Evolutionary conservation across 306 rosid species (phyloP).

Genomic region (Trifolium fragiferum): DNA sequence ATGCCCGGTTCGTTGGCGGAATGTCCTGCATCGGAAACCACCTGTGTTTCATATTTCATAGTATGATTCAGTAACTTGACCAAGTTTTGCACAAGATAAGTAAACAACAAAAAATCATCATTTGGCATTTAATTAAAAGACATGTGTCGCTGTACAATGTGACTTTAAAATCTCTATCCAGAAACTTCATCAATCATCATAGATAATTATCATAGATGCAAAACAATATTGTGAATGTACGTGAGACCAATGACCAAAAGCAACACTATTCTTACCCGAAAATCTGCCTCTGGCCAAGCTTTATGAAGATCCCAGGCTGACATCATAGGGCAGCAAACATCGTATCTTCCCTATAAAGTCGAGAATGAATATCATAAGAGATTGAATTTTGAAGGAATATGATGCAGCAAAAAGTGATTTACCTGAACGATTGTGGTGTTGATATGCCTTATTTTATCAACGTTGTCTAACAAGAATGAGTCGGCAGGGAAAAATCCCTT

Average conservation of each 20-base stretch:
- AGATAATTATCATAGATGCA: slow-evolving; percentile 29
- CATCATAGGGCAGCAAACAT: slow-evolving; percentile 93
- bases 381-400: slow-evolving; percentile 21
- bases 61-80: slow-evolving; percentile 36
- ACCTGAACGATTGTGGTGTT: slow-evolving; percentile 87
- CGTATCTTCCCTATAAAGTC: slow-evolving; percentile 85
- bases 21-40: slow-evolving; percentile 86
- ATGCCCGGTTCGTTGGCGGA: slow-evolving; percentile 94
- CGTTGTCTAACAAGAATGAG: slow-evolving; percentile 74
- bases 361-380: slow-evolving; percentile 21
- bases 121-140: neutral
- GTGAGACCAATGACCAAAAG: slow-evolving; percentile 22
- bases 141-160: neutral
- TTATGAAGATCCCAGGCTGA: slow-evolving; percentile 99
- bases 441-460: slow-evolving; percentile 88
- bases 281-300: slow-evolving; percentile 96
- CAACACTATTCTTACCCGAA: slow-evolving; percentile 57
- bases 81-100: slow-evolving; percentile 21
- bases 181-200: neutral
- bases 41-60: slow-evolving; percentile 60
- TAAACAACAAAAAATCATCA: neutral
- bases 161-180: neutral
- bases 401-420: slow-evolving; percentile 11
- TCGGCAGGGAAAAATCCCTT: slow-evolving; percentile 87
- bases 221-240: slow-evolving; percentile 25